Percentiles rank a stretch among this genome's conserved stretches.
These are phyloP conservation scores for Pseudonitzschia multistriata DNA, from an alignment of 108 stramenopile genomes.

Conservation along the genomic window DNA sequence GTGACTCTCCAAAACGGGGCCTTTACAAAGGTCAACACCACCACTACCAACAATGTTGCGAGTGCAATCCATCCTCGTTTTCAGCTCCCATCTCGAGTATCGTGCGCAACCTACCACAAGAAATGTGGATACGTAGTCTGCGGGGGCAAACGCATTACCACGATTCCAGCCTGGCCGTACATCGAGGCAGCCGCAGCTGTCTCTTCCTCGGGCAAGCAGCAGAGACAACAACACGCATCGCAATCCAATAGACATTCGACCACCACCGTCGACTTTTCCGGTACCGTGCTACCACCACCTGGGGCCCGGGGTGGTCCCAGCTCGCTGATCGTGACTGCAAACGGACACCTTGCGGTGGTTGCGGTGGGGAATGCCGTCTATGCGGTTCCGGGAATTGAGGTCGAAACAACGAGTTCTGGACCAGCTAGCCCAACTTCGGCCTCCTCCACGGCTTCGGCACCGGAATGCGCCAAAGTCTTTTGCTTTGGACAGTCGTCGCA, in stretches of 20 bases:
- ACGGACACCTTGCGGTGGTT: constrained; percentile 66
- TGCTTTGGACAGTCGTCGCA: constrained; percentile 72
- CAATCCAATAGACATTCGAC: not conserved
- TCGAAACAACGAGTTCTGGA: not conserved
- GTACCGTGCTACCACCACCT: constrained; percentile 45
- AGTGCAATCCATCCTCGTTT: constrained; percentile 1
- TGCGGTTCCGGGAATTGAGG: constrained; percentile 52
- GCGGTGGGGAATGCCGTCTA: constrained; percentile 75
- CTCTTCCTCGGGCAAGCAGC: not conserved
- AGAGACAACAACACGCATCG: not conserved
- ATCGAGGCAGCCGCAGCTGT: constrained; percentile 25
- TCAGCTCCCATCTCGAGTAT: constrained; percentile 50
- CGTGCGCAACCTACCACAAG: constrained; percentile 63
- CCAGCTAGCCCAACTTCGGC: not conserved
- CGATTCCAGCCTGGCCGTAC: constrained; percentile 28
- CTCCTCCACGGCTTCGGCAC: not conserved
- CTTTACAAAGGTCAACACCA: constrained; percentile 43
- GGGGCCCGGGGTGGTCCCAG: constrained; percentile 67
- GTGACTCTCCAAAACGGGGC: constrained; percentile 63
- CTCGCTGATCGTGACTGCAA: constrained; percentile 56
- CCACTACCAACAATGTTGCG: not conserved
- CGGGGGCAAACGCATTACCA: constrained; percentile 47
- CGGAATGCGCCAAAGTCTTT: constrained; percentile 49
- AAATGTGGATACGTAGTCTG: constrained; percentile 67
- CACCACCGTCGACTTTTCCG: constrained; percentile 27